phyloP scores from a whole-genome alignment of 768 basidiomycete genomes.

The Rhodotorula toruloides region DNA sequence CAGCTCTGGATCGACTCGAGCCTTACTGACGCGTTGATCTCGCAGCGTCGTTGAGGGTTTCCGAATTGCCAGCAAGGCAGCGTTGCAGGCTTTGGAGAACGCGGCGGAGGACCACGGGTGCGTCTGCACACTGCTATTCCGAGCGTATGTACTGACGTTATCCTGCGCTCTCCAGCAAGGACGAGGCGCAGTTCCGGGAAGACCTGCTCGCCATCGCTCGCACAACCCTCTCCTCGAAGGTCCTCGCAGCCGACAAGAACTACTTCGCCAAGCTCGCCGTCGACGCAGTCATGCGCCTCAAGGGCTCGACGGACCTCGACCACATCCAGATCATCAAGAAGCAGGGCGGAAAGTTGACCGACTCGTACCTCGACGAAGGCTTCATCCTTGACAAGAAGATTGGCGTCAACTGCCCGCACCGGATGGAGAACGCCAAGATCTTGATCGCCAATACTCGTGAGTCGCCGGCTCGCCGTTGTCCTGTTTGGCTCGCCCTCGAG shows the following conservation, averaged over 20 bases:
- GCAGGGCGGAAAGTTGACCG: slow-evolving; percentile 95
- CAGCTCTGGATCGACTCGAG: no score
- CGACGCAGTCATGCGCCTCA: slow-evolving; percentile 86
- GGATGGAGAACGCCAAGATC: slow-evolving; percentile 89
- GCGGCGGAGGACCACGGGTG: slow-evolving; percentile 79
- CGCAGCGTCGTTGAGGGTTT: slow-evolving; percentile 79
- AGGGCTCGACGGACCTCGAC: slow-evolving; percentile 93
- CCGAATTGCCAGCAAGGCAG: slow-evolving; percentile 80
- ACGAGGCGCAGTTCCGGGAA: slow-evolving; percentile 68
- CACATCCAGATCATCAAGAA: slow-evolving; percentile 99
- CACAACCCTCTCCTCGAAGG: slow-evolving; percentile 93
- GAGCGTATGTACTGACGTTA: no score
- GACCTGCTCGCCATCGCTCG: slow-evolving; percentile 95
- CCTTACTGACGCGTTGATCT: neutral
- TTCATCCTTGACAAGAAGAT: slow-evolving; percentile 98
- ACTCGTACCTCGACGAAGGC: slow-evolving; percentile 96
- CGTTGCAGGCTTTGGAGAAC: slow-evolving; percentile 74
- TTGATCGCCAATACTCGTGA: slow-evolving; percentile 95
- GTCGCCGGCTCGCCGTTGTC: slow-evolving; percentile 44
- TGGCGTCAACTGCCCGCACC: slow-evolving; percentile 88
- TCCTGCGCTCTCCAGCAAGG: slow-evolving; percentile 52
- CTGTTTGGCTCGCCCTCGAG: neutral
- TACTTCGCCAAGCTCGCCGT: slow-evolving; percentile 98
- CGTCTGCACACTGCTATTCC: no score
- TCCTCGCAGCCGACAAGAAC: slow-evolving; percentile 90